Evolutionary conservation across 805 yeast genomes (phyloP), one percentile per base, ranked within the genome.

Genomic region (Jamesozyma spencerorum): DNA sequence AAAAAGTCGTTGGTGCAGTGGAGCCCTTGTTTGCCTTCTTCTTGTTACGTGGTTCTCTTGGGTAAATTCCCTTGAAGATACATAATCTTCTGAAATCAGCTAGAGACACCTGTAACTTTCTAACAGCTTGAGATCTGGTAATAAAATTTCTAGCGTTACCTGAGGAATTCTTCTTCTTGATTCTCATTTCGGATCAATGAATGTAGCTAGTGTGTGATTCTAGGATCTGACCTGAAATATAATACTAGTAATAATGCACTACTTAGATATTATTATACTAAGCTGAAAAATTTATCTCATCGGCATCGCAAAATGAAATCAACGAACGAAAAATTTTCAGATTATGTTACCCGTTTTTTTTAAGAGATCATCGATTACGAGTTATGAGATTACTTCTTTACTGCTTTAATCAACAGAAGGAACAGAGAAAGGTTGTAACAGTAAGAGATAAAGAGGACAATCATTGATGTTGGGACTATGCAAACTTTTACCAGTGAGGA

Each of bases 41-140:
- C 69, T 88, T 92, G 65, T 85, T 86, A 54, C 88, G 72, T 36
- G 97, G 97, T 60, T 87, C 97, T 62, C 98, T 77, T 40, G 98
- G 98, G 60, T 86, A 92, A 48, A 92, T 88, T 39, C 98, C 98
- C 64, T 92, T 92, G 74, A 92, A 86, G 61, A 92, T 92, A 73
- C 98, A 92, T 58, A 92, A 73, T 57, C 98, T 79, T 68, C 95
- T 79, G 75, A 92, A 92, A 66, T 92, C 98, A 11, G 97, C 97
- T 37, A 92, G 71, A 2, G 97, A 83, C 22, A 92, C 82, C 65
- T 92, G 98, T 47, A 92, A 70, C 60, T 81, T 86, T 64, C 81
- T 80, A 37, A 92, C 81, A 4, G 98, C 98, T 63, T 86, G 96
- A 1, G 96, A 81, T 66, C 98, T 77, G 35, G 97, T 88, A 58